Evolutionary conservation across 495 filamentous ascomycete species (phyloP), one percentile per base, ranked within the genome.

Genomic region (Xylaria scruposa): DNA sequence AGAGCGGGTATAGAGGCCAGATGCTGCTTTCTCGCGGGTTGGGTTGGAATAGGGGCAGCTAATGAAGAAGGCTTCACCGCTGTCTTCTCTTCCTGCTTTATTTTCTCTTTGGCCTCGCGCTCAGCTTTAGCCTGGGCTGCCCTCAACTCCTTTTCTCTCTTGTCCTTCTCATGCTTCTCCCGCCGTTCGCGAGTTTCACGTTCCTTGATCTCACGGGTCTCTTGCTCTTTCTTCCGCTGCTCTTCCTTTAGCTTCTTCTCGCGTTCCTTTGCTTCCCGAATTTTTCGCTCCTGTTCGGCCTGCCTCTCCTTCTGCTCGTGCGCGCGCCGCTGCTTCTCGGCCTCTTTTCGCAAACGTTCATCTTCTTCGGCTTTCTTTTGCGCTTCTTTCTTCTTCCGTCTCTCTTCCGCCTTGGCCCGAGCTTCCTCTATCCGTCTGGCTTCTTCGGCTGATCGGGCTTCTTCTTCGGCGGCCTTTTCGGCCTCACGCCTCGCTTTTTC

Each of bases 401-500:
- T 95, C 79, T 97, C 96, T 78, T 98, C 96, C 40, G 91, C 90
- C 82, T 91, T 96, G 64, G 83, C 81, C 63, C 89, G 87, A 76
- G 91, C 90, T 80, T 97, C 94, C 75, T 97, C 94, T 7, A 87
- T 83, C 73, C 92, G 94, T 79, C 91, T 92, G 70, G 91, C 89
- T 73, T 98, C 94, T 9, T 91, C 89, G 12, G 89, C 94, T 73
- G 88, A 88, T 44, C 87, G 86, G 36, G 91, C 91, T 7, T 90
- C 91, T 80, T 97, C 95, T 81, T 97, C 93, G n/a, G 91, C 94
- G 12, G 92, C 92, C 82, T 94, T 97, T 76, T 96, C 93, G 1
- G 92, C 94, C 47, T 98, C 97, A 64, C 88, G 90, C 65, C 88
- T 90, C 26, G 93, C 91, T 77, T 93, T 93, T 80, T 98, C 94